Conservation (phyloP, 176 grass and related monocot species). For the Stipa capillata region DNA sequence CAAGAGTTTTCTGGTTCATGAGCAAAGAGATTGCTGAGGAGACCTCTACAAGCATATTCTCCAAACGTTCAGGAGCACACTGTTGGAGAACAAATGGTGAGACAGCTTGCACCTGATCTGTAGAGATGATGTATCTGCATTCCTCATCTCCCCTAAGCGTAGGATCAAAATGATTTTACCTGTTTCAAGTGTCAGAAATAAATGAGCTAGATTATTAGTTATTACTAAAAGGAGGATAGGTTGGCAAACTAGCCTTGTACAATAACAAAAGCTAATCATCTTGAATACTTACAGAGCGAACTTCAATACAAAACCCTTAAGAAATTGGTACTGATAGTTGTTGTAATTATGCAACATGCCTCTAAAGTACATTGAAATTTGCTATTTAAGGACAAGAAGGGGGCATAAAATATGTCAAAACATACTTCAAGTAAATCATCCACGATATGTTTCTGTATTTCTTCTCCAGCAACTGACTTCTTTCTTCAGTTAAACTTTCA, state of each 20-base stretch:
- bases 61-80: constrained; percentile 58
- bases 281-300: not conserved
- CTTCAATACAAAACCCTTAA: not conserved
- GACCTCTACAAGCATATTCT: constrained; percentile 56
- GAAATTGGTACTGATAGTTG: not conserved
- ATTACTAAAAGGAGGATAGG: not conserved
- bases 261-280: not conserved
- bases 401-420: not conserved
- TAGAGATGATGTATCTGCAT: constrained; percentile 73
- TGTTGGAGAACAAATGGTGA: constrained; percentile 92
- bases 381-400: not conserved
- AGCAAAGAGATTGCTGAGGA: constrained; percentile 70
- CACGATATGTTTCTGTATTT: constrained; percentile 77
- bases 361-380: not conserved
- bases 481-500: constrained; percentile 34
- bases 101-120: constrained; percentile 95
- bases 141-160: constrained; percentile 57
- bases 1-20: constrained; percentile 85
- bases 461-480: constrained; percentile 68
- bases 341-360: not conserved
- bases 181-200: constrained; percentile 28
- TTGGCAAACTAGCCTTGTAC: not conserved
- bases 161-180: constrained; percentile 87
- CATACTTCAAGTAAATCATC: constrained; percentile 83
- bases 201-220: constrained; percentile 8